phyloP scores from a whole-genome alignment of 108 stramenopile species.

The Conticribra weissflogii region DNA sequence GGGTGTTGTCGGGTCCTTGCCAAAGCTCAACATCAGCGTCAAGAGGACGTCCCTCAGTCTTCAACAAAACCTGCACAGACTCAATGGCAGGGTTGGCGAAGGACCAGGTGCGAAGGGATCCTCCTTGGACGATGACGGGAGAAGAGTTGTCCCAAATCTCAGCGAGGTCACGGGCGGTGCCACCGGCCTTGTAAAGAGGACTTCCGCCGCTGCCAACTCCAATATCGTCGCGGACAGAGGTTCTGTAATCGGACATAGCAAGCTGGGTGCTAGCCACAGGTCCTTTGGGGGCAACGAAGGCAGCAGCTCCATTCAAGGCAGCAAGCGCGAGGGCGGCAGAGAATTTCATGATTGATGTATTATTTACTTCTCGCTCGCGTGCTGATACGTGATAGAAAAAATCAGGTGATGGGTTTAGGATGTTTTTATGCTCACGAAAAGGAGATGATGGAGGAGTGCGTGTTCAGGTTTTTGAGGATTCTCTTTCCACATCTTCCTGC shows the following conservation, averaged over 20 bases:
- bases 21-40: slow-evolving; percentile 78
- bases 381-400: slow-evolving; percentile 2
- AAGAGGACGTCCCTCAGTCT: slow-evolving; percentile 85
- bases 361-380: background rate
- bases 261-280: slow-evolving; percentile 16
- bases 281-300: slow-evolving; percentile 39
- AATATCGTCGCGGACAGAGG: slow-evolving; percentile 40
- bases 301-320: slow-evolving; percentile 35
- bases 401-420: slow-evolving; percentile 1
- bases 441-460: no score
- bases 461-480: no score
- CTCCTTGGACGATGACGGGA: slow-evolving; percentile 44
- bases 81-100: slow-evolving; percentile 52
- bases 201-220: slow-evolving; percentile 30
- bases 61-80: slow-evolving; percentile 70
- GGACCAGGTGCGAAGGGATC: slow-evolving; percentile 57
- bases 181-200: slow-evolving; percentile 21
- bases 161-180: slow-evolving; percentile 26
- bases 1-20: slow-evolving; percentile 85
- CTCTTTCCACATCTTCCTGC: no score
- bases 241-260: slow-evolving; percentile 43
- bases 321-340: slow-evolving; percentile 27
- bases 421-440: no score
- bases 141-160: slow-evolving; percentile 68
- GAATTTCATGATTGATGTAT: slow-evolving; percentile 49